Evolutionary conservation across 192 early-diverging fungal species (phyloP).

Genomic region (Mortierella alpina): DNA sequence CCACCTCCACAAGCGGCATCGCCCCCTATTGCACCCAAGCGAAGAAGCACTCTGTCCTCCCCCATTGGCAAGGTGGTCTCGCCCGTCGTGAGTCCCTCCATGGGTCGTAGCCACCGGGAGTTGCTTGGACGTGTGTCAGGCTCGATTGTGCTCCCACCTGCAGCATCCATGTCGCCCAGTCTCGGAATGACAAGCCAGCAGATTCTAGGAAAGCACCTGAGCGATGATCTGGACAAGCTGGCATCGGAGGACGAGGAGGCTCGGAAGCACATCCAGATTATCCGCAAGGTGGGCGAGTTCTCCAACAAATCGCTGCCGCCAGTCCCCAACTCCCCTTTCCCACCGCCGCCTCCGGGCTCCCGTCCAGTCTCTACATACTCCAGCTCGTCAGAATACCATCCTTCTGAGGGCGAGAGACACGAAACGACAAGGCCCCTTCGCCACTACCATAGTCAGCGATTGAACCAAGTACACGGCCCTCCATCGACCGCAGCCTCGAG

Average conservation of each 20-base stretch:
- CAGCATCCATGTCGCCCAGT: constrained; percentile 16
- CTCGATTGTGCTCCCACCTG: constrained; percentile 37
- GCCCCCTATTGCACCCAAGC: constrained; percentile 16
- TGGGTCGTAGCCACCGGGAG: constrained; percentile 28
- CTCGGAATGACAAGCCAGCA: constrained; percentile 24
- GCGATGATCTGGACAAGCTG: constrained; percentile 39
- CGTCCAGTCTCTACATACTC: constrained; percentile 45
- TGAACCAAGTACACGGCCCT: neutral
- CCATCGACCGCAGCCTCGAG: neutral
- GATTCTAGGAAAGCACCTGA: constrained; percentile 35
- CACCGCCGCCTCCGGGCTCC: constrained; percentile 7
- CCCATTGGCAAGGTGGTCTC: constrained; percentile 24
- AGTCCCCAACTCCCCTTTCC: constrained; percentile 4
- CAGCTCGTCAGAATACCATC: constrained; percentile 32
- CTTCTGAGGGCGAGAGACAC: constrained; percentile 16
- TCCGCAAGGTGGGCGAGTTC: constrained; percentile 42
- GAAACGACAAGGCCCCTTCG: constrained; percentile 9
- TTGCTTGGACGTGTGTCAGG: constrained; percentile 22
- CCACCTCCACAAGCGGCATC: constrained; percentile 22
- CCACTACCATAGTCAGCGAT: neutral
- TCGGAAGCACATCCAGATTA: constrained; percentile 39
- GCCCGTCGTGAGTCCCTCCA: constrained; percentile 26
- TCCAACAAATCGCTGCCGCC: constrained; percentile 44
- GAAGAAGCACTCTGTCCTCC: neutral
- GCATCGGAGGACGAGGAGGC: constrained; percentile 41